Percentiles rank a stretch among this genome's conserved stretches.
Conservation (phyloP, 768 basidiomycete genomes). For the Suillus cothurnatus region DNA sequence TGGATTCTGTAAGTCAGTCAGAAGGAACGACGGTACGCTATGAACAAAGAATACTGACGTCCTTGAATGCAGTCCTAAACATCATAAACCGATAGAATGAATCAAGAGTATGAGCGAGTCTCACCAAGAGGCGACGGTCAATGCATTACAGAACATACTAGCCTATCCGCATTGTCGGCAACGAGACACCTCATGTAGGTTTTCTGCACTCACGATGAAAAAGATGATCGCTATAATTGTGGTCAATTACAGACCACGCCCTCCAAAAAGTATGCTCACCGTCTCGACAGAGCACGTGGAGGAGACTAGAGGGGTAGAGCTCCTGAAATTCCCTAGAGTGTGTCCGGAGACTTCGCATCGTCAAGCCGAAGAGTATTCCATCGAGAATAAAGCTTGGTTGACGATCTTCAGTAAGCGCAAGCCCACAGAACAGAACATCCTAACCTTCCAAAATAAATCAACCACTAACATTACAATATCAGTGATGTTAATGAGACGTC, state of each 20-base stretch:
- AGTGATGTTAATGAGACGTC: neutral
- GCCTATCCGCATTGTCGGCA: neutral
- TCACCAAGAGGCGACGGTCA: constrained; percentile 18
- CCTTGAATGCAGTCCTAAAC: constrained; percentile 10
- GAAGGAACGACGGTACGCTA: neutral
- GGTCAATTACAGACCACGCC: neutral
- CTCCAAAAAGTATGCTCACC: neutral
- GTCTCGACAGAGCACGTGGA: constrained; percentile 10
- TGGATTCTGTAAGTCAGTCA: constrained; percentile 14
- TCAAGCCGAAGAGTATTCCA: constrained; percentile 8
- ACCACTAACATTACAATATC: constrained; percentile 10
- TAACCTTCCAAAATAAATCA: constrained; percentile 10
- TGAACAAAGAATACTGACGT: constrained; percentile 8
- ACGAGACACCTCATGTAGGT: neutral
- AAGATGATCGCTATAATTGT: constrained; percentile 9
- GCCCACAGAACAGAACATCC: neutral
- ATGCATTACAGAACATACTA: constrained; percentile 10
- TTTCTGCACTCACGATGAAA: neutral
- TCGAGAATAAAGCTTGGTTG: constrained; percentile 10
- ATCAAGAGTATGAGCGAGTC: neutral
- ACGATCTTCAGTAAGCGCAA: neutral
- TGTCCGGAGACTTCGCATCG: constrained; percentile 13
- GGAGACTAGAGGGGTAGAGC: constrained; percentile 8
- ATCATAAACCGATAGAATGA: neutral
- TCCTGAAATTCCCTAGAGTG: neutral